These are phyloP conservation scores for Monosporascus sp. DNA, from an alignment of 2,329 filamentous ascomycete genomes.

Conservation along the genomic window DNA sequence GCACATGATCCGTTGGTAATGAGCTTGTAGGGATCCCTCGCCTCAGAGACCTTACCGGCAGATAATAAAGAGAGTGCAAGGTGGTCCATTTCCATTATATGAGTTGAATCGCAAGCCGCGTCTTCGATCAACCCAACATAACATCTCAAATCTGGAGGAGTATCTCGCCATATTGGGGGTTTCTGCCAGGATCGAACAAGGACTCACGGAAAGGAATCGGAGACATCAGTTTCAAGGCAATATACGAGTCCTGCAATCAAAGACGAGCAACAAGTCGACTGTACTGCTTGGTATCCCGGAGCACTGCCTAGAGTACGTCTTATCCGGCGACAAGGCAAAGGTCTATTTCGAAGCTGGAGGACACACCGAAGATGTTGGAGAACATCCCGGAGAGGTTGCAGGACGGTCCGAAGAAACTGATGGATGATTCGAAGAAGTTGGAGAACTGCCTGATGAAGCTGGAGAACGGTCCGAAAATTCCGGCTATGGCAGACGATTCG, in stretches of 20 bases:
- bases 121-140: neutral
- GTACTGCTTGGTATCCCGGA: neutral
- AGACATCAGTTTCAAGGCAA: neutral
- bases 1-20: too few species aligned
- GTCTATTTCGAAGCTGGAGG: neutral
- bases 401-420: too few species aligned
- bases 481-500: neutral
- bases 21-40: too few species aligned
- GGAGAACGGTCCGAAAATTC: too few species aligned
- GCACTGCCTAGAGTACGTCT: neutral
- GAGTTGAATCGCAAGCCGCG: too few species aligned
- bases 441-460: too few species aligned
- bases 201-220: neutral
- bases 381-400: too few species aligned
- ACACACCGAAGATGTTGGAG: neutral
- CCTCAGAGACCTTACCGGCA: too few species aligned
- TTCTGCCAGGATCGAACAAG: neutral
- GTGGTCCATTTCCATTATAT: too few species aligned
- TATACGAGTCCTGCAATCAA: neutral
- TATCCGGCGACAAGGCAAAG: neutral
- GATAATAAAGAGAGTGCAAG: too few species aligned
- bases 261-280: neutral
- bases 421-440: too few species aligned
- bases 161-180: neutral
- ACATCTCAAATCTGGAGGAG: neutral